Evolutionary conservation across 23 red algal species (phyloP), one percentile per base, ranked within the genome.

Genomic region (Pyropia haitanensis): DNA sequence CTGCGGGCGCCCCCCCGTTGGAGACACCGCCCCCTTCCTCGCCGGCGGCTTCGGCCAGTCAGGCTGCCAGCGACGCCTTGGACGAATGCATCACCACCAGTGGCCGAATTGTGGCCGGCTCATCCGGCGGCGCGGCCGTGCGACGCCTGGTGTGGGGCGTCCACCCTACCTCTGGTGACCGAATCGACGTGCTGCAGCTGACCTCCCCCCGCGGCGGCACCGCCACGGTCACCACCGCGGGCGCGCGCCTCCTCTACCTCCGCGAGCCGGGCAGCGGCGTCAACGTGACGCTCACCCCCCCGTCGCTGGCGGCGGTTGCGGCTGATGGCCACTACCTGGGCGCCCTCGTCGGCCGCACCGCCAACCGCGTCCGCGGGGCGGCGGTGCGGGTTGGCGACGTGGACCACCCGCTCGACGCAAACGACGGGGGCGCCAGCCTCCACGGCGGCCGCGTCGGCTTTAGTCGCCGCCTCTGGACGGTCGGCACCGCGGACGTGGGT

Each of bases 321-420:
- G 23, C 24, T 1, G 87, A 91, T 64, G 27, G 33, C 8, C 67
- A 57, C 13, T 82, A 70, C 55, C 44, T 81, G 5, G 65, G 67
- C 64, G 87, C 70, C 14, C 66, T 63, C 12, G 67, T 91, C 24
- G 87, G 87, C 2, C 78, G 87, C 46, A 58, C 72, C 20, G 78
- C 78, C 13, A 91, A 91, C 66, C 87, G 87, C 50, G 80, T 80
- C 32, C 64, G 69, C 18, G 56, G 49, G 19, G 87, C 74, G 22
- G 48, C 49, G 18, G 30, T 91, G 10, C 33, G 19, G 23, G 58
- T 68, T 10, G 77, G 53, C 33, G 39, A 46, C 10, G 39, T 46
- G 2, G 64, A 76, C 39, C 34, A 75, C 20, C 34, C 72, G 70
- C 25, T 63, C 4, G 73, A 82, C 27, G 78, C 75, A 13, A 78